A percentile compares a stretch with the other conserved stretches of the same genome.
These are phyloP conservation scores for Phytophthora syringae DNA, from an alignment of 352 stramenopile genomes.

Conservation along the genomic window DNA sequence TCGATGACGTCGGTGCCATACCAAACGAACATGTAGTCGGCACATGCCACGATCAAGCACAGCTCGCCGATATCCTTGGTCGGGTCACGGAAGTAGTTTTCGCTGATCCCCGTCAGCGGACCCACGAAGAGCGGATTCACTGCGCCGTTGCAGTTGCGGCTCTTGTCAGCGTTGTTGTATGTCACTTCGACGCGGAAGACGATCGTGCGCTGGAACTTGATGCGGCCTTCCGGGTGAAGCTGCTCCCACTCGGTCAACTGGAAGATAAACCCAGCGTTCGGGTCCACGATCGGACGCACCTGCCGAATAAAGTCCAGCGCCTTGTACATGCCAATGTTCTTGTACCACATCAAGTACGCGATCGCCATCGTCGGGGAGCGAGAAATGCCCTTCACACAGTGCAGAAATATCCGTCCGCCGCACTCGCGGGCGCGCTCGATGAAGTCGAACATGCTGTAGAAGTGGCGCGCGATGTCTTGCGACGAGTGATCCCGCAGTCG, in stretches of 20 bases:
- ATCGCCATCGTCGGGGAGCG: conserved; percentile 89
- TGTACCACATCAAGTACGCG: conserved; percentile 91
- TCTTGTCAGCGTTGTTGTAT: conserved; percentile 45
- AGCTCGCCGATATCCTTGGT: conserved; percentile 57
- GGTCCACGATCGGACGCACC: conserved; percentile 78
- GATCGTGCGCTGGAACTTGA: conserved; percentile 59
- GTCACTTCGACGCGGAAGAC: conserved; percentile 78
- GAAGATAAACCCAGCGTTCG: conserved; percentile 90
- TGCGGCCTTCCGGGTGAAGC: conserved; percentile 52
- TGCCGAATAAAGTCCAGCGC: conserved; percentile 83
- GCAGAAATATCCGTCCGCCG: conserved; percentile 83
- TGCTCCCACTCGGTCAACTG: conserved; percentile 90
- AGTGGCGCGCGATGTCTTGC: conserved; percentile 86
- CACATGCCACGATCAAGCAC: conserved; percentile 75
- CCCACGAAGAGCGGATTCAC: conserved; percentile 66
- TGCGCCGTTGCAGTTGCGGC: conserved; percentile 27
- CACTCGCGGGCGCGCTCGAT: conserved; percentile 77
- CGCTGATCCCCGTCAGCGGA: conserved; percentile 51
- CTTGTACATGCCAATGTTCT: conserved; percentile 81
- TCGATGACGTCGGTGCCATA: conserved; percentile 65
- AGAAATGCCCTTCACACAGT: conserved; percentile 91
- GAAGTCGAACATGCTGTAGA: conserved; percentile 91
- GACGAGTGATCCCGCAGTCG: conserved; percentile 89
- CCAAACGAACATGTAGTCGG: conserved; percentile 86
- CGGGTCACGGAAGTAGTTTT: conserved; percentile 64